Base-by-base conservation (phyloP, 768 basidiomycete species). In the Kwoniella mangroviensis region DNA sequence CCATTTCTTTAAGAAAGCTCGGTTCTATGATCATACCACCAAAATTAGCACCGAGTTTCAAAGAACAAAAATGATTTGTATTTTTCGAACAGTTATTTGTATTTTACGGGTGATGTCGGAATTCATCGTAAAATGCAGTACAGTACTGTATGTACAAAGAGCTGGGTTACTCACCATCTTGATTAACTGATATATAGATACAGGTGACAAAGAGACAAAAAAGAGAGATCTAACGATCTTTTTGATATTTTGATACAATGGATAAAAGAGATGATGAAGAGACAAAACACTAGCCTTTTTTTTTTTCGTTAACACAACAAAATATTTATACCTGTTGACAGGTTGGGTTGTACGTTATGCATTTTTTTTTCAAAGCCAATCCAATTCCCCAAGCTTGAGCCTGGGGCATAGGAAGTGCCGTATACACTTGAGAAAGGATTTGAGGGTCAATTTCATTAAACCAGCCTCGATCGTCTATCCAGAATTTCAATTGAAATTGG, bases 1-100 rank as follows among this genome's bases (percentile, higher is more conserved):
- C 90, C 90, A 90, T 84, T 91, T 78, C 72, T 80, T 78, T 40
- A 71, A 43, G 57, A 69, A 58, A 55, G 71, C 66, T 65, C 63
- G 55, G 67, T 41, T 43, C 67, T 64, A n/a, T 53, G 40, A 24
- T 22, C 1, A 28, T 58, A 21, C 45, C 12, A 49, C 45, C 19
- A 19, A 10, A 12, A 49, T 49, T 12, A 57, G 65, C 54, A 43
- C 49, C 11, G 43, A 40, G 34, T 15, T 7, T 7, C 0, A 34
- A 34, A 34, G 6, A 34, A 34, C 7, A 57, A 51, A n/a, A 17
- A 19, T 10, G 19, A 56, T 51, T 62, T 54, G 58, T 68, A 60
- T 43, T 57, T 57, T 17, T 63, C n/a, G 24, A 49, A 49, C 24
- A 26, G 19, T 63, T 63, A 53, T 49, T 49, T 63, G 61, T 60